Conservation (phyloP, 148 eudicot genomes). For the Cornus suecica region DNA sequence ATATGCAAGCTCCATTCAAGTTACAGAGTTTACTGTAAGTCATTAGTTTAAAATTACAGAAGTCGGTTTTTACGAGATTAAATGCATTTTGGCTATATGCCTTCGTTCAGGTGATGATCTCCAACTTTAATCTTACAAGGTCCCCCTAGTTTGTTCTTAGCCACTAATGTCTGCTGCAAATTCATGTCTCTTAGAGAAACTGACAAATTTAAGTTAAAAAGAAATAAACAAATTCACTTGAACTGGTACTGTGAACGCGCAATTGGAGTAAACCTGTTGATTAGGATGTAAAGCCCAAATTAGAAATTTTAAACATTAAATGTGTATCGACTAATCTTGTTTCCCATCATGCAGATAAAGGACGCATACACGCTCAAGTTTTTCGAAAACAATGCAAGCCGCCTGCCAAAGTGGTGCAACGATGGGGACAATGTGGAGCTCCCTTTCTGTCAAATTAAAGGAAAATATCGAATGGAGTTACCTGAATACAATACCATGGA, state of each 20-base stretch:
- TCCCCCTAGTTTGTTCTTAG: not conserved
- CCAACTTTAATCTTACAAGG: not conserved
- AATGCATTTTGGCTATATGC: not conserved
- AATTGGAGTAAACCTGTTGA: not conserved
- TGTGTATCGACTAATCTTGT: not conserved
- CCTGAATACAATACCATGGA: conserved; percentile 81
- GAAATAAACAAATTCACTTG: not conserved
- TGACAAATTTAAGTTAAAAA: not conserved
- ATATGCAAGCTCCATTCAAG: conserved; percentile 68
- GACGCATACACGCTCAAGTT: conserved; percentile 89
- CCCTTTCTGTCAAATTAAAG: conserved; percentile 86
- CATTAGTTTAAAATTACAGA: not conserved
- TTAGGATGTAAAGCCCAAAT: not conserved
- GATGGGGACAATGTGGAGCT: conserved; percentile 68
- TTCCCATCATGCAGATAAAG: conserved; percentile 62
- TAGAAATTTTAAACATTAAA: not conserved
- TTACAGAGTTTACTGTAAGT: conserved; percentile 91
- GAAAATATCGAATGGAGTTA: conserved; percentile 87
- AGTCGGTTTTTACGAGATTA: not conserved
- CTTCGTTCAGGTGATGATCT: not conserved
- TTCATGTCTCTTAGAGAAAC: too few relatives aligned
- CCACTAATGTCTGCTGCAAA: not conserved
- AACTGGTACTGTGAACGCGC: not conserved
- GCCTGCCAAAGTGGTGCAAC: conserved; percentile 95
- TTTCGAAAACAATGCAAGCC: conserved; percentile 67